phyloP scores from a whole-genome alignment of 139 green algal species.

The Picochlorum sp. region DNA sequence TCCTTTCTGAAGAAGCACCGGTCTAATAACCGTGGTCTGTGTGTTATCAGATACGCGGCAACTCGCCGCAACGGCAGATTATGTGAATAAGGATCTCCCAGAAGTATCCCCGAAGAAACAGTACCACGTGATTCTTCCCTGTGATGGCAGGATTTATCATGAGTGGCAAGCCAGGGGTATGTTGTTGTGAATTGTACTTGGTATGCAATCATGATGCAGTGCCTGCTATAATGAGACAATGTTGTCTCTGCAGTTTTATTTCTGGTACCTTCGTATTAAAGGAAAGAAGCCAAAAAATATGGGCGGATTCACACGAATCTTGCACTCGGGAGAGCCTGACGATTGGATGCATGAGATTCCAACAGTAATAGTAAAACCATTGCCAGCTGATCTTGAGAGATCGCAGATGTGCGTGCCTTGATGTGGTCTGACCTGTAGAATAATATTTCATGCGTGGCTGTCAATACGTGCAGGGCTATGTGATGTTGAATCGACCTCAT shows the following conservation, averaged over 20 bases:
- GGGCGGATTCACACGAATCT: constrained; percentile 63
- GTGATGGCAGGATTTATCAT: constrained; percentile 24
- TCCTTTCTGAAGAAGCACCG: neutral
- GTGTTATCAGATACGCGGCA: neutral
- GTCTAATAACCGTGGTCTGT: neutral
- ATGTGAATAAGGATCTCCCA: neutral
- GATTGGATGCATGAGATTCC: constrained; percentile 63
- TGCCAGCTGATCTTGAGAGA: constrained; percentile 23
- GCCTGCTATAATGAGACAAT: no score
- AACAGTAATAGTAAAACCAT: constrained; percentile 53
- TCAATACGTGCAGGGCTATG: constrained; percentile 39
- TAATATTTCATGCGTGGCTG: neutral
- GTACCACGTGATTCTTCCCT: constrained; percentile 40
- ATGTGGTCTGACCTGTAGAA: neutral
- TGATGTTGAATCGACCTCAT: constrained; percentile 58
- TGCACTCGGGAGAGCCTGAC: constrained; percentile 44
- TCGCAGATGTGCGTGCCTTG: constrained; percentile 15
- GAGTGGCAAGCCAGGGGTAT: constrained; percentile 48
- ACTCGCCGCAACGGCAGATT: neutral
- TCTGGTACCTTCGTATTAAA: constrained; percentile 15
- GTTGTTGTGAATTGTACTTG: neutral
- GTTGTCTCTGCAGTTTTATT: neutral
- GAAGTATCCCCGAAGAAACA: constrained; percentile 8
- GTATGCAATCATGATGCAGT: neutral
- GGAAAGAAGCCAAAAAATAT: constrained; percentile 40